Evolutionary conservation across 2,329 filamentous ascomycete genomes (phyloP), one percentile per base, ranked within the genome.

Genomic region (Domatiomyces catenatus): DNA sequence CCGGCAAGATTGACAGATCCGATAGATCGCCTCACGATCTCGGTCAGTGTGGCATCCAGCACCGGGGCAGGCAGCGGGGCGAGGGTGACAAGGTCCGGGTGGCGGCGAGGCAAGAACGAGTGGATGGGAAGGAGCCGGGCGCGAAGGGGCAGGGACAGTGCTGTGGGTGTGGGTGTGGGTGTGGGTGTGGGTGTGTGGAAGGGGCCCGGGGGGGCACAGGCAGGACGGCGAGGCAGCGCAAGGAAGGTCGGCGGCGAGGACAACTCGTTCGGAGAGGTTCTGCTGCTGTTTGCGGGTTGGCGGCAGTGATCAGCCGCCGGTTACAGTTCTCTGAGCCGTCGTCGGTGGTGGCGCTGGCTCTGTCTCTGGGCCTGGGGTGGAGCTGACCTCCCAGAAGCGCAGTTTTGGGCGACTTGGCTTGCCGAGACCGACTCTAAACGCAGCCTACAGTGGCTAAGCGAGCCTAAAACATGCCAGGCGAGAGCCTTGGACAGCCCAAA

Each of bases 41-140:
- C 32, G 18, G 46, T 50, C 48, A 54, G 45, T 45, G 47, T 53
- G 49, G 48, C 54, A 56, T 56, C 52, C 44, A 50, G 54, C 46
- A 42, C 50, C 43, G 18, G 42, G 49, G 52, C 48, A 50, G 19
- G 44, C 42, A 48, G 50, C 54, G 50, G 50, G 54, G 46, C 49
- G 51, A 52, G 51, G 50, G 48, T 48, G 49, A 54, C 46, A 53
- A 55, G 52, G 50, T 43, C 15, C 32, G 32, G 5, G 32, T 39
- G 32, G 12, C 32, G 5, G 32, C 2, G 10, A 39, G 32, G 10
- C 3, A 39, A 39, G 32, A 39, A 4, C 10, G 28, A 15, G 10
- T 5, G 32, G 32, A 15, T 39, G 32, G 32, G 32, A 39, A 39
- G 32, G 22, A 24, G 22, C 22, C 22, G 22, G 22, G 22, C 22